Base-by-base conservation (phyloP, 257 asterid species). In the Avicennia marina region DNA sequence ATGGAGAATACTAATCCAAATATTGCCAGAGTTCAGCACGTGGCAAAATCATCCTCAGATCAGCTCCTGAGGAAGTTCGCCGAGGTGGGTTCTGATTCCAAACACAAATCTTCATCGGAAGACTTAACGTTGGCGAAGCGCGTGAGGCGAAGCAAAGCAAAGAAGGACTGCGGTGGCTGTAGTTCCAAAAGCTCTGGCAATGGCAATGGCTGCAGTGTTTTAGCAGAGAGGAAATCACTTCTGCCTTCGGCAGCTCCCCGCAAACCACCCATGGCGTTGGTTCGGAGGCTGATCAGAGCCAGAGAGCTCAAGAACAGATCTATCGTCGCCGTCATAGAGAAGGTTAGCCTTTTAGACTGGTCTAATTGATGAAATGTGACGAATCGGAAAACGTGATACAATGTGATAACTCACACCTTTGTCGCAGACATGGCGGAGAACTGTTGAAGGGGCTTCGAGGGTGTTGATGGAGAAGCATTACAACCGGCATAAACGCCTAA, bases 61-160 rank as follows among this genome's bases (percentile, higher is more conserved):
- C 81, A 84, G 75, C 88, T 90, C 12, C 86, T 90, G 34, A 71
- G 79, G 59, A 90, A 90, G 75, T 90, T 90, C 43, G 95, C 97
- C 0, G 86, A 81, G 57, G 74, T 75, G 70, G 93, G 69, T 46
- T 76, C 79, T 11, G 77, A 72, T 11, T 27, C 16, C 4, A 43
- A 19, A 46, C 44, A 2, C 11, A 38, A 38, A 38, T 11, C 26
- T 46, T 13, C 27, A 19, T 68, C 64, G 26, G 79, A 75, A 38
- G 78, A 82, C 67, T 58, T 78, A 6, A 65, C 80, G 20, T 46
- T 76, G 56, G 80, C 88, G 1, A 84, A 81, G 60, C 74, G 86
- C 17, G 66, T 54, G 0, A 82, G 71, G 45, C 69, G 70, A 39
- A 72, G 66, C 34, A 54, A 33, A 31, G 48, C 20, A 13, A 56